Evolutionary conservation across 2,329 filamentous ascomycete genomes (phyloP), one percentile per base, ranked within the genome.

Genomic region (Dothiorella sarmentorum): DNA sequence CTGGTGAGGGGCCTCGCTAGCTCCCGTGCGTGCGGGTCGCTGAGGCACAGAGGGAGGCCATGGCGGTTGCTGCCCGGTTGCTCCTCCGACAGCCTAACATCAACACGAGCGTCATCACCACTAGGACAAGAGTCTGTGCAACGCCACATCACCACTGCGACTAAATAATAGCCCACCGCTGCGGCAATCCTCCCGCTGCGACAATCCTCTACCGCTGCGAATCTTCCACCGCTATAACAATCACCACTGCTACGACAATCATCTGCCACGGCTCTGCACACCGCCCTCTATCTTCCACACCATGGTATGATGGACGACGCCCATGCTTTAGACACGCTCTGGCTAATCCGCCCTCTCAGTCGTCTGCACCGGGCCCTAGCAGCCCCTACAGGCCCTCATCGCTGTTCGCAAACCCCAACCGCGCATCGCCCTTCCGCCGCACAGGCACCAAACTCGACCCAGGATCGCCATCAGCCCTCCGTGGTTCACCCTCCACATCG

Each of bases 391-490:
- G 73, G 63, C 75, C 74, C 40, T 75, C 72, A 13, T 71, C 71
- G 18, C 72, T 78, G 61, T 76, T 76, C 69, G 74, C 73, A 64
- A 74, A 71, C 65, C 69, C 56, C 44, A 42, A 42, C 29, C 74
- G 76, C 62, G 70, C 73, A 45, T 78, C 76, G 58, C 76, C 76
- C 42, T 78, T 78, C 63, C 70, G 74, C 60, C 70, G 76, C 26
- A 71, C 75, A 15, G 73, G 73, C 60, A 75, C 76, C 10, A 44
- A 29, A 55, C 73, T 75, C 42, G 64, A 71, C 26, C 61, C 66
- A 20, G 63, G 63, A 47, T 76, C 75, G 18, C 73, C 74, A 3
- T 74, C 74, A 1, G 72, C 73, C 18, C 66, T 75, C 11, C 67
- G 71, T 9, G 31, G 31, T 17, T 55, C 58, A 3, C 40, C 58